These are phyloP conservation scores for Zelopaecilomyces penicillatus DNA, from an alignment of 2,329 filamentous ascomycete species.

Conservation along the genomic window DNA sequence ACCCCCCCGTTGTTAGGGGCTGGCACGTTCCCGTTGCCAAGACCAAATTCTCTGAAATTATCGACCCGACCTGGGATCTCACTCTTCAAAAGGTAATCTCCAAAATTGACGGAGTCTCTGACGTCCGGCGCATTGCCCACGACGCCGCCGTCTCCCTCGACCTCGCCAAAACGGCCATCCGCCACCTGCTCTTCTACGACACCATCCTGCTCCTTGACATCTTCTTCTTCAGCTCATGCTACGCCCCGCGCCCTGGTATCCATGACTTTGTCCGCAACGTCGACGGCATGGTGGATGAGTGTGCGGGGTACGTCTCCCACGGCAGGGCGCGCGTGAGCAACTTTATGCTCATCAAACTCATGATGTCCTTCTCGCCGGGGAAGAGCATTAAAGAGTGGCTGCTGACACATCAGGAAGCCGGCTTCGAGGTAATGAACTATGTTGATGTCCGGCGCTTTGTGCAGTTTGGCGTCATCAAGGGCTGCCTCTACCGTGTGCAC, in stretches of 20 bases:
- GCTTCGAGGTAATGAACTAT: slow-evolving; percentile 57
- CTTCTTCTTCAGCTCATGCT: slow-evolving; percentile 89
- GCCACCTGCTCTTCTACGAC: slow-evolving; percentile 88
- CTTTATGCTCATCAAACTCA: slow-evolving; percentile 69
- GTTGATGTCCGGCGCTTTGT: slow-evolving; percentile 88
- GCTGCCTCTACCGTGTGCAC: slow-evolving; percentile 84
- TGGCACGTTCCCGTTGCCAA: slow-evolving; percentile 86
- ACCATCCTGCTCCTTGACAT: slow-evolving; percentile 86
- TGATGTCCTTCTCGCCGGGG: slow-evolving; percentile 75
- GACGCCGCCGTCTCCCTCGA: slow-evolving; percentile 79
- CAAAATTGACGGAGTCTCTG: slow-evolving; percentile 84
- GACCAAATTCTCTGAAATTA: slow-evolving; percentile 54
- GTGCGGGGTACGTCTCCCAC: slow-evolving; percentile 68
- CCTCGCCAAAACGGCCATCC: slow-evolving; percentile 76
- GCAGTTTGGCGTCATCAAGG: slow-evolving; percentile 94
- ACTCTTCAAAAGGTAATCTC: slow-evolving; percentile 72
- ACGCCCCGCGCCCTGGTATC: slow-evolving; percentile 71
- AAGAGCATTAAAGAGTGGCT: slow-evolving; percentile 85
- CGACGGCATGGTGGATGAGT: slow-evolving; percentile 74
- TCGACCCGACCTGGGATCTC: slow-evolving; percentile 64
- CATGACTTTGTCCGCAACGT: slow-evolving; percentile 70
- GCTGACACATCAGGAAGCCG: slow-evolving; percentile 58
- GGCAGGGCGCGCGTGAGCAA: slow-evolving; percentile 39
- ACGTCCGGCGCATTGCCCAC: slow-evolving; percentile 77
- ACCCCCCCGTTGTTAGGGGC: slow-evolving; percentile 67